phyloP scores from a whole-genome alignment of 108 stramenopile species.

The Fistulifera pelliculosa region DNA sequence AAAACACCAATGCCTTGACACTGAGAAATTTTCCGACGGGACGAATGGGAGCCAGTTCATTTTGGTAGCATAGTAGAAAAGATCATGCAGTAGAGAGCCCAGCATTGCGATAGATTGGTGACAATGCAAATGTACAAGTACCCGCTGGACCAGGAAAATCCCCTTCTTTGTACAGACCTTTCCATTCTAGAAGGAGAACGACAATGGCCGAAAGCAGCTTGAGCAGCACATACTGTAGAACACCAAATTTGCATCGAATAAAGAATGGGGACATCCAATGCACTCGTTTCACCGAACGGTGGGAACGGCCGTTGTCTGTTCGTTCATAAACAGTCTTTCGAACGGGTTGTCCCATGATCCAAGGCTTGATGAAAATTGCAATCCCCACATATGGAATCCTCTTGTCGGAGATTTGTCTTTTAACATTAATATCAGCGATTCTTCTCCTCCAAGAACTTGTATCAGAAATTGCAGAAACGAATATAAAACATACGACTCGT shows the following conservation, averaged over 20 bases:
- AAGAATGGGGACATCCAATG: slow-evolving; percentile 87
- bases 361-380: slow-evolving; percentile 80
- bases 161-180: slow-evolving; percentile 84
- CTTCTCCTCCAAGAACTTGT: slow-evolving; percentile 84
- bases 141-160: slow-evolving; percentile 65
- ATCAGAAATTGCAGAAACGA: slow-evolving; percentile 91
- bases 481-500: slow-evolving; percentile 91
- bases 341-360: slow-evolving; percentile 88
- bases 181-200: slow-evolving; percentile 55
- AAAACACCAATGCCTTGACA: slow-evolving; percentile 94
- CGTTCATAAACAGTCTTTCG: slow-evolving; percentile 17
- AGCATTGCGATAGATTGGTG: slow-evolving; percentile 88
- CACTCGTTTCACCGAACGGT: slow-evolving; percentile 52
- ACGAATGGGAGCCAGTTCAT: slow-evolving; percentile 80
- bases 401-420: slow-evolving; percentile 84
- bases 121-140: slow-evolving; percentile 86
- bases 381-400: slow-evolving; percentile 76
- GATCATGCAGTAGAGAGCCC: slow-evolving; percentile 94
- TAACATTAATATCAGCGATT: slow-evolving; percentile 71
- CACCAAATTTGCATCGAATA: slow-evolving; percentile 81
- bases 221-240: slow-evolving; percentile 90
- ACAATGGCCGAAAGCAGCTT: slow-evolving; percentile 55
- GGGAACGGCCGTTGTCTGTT: no score
- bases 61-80: slow-evolving; percentile 91
- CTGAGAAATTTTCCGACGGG: slow-evolving; percentile 93